Evolutionary conservation across 441 rosid species (phyloP).

Genomic region (Syzygium syzygioides): DNA sequence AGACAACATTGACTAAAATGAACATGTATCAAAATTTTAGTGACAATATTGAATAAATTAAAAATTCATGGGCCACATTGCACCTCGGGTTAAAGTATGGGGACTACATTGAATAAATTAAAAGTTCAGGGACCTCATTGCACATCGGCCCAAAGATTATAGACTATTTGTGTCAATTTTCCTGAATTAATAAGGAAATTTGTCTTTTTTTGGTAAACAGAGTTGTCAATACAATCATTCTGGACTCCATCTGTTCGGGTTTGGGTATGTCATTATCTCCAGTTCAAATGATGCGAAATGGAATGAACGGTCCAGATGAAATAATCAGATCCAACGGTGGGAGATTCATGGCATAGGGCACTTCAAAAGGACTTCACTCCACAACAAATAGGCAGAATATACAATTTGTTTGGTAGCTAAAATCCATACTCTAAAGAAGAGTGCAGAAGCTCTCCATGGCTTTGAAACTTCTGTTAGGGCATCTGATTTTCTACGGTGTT

Average conservation of each 20-base stretch:
- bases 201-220: background rate
- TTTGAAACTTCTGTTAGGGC: background rate
- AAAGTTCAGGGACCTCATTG: too few relatives aligned
- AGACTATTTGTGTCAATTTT: too few relatives aligned
- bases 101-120: too few relatives aligned
- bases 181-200: background rate
- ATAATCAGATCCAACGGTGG: background rate
- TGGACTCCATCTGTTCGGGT: background rate
- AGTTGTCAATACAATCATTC: background rate
- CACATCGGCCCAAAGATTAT: accelerated
- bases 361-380: background rate
- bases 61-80: too few relatives aligned
- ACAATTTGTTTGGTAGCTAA: background rate
- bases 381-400: background rate
- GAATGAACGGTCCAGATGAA: background rate
- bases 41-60: too few relatives aligned
- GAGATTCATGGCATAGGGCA: background rate
- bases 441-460: background rate
- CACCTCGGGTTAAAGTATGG: too few relatives aligned
- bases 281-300: background rate
- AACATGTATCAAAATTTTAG: too few relatives aligned
- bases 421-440: background rate
- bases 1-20: too few relatives aligned
- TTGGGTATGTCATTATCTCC: background rate
- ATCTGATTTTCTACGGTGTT: background rate